Percentiles rank a stretch among this genome's conserved stretches.
Conservation (phyloP, 2,329 filamentous ascomycete genomes). For the Phaeosphaeriaceae sp. region DNA sequence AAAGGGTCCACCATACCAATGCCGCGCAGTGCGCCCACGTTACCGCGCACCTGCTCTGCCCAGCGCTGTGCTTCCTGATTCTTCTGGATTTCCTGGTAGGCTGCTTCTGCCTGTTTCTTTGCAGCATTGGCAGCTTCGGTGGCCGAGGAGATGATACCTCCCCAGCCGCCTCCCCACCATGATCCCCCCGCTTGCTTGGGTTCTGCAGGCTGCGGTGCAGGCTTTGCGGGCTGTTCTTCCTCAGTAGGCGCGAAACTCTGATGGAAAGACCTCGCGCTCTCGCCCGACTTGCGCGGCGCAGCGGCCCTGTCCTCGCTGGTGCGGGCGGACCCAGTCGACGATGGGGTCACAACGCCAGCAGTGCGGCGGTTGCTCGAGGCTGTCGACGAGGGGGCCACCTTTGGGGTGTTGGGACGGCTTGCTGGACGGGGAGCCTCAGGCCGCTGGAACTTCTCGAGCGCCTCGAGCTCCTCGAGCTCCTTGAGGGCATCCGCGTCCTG, state of each 20-base stretch:
- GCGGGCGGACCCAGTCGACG: slow-evolving; percentile 49
- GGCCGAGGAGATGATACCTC: slow-evolving; percentile 82
- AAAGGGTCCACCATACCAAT: slow-evolving; percentile 63
- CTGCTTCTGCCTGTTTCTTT: slow-evolving; percentile 89
- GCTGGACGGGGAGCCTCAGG: slow-evolving; percentile 65
- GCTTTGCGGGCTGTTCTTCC: slow-evolving; percentile 47
- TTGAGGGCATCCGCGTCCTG: slow-evolving; percentile 77
- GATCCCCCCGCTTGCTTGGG: slow-evolving; percentile 49
- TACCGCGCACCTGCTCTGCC: slow-evolving; percentile 91
- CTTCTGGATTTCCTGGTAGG: slow-evolving; percentile 92
- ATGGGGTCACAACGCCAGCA: slow-evolving; percentile 44
- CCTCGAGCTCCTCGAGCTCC: slow-evolving; percentile 80
- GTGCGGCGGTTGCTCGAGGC: slow-evolving; percentile 48
- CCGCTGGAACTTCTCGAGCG: slow-evolving; percentile 57
- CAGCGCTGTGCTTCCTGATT: slow-evolving; percentile 97
- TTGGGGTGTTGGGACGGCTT: slow-evolving; percentile 80
- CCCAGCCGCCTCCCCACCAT: slow-evolving; percentile 75
- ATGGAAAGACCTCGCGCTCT: slow-evolving; percentile 75
- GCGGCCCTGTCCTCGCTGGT: slow-evolving; percentile 67
- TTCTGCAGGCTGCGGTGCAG: slow-evolving; percentile 60
- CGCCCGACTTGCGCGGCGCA: slow-evolving; percentile 73
- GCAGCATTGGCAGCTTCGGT: slow-evolving; percentile 80
- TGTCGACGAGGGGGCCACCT: slow-evolving; percentile 59
- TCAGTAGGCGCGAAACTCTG: slow-evolving; percentile 72
- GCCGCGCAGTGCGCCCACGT: slow-evolving; percentile 78